A percentile compares a stretch with the other conserved stretches of the same genome.
phyloP scores from a whole-genome alignment of 495 filamentous ascomycete genomes.

The Immersiella caudata region DNA sequence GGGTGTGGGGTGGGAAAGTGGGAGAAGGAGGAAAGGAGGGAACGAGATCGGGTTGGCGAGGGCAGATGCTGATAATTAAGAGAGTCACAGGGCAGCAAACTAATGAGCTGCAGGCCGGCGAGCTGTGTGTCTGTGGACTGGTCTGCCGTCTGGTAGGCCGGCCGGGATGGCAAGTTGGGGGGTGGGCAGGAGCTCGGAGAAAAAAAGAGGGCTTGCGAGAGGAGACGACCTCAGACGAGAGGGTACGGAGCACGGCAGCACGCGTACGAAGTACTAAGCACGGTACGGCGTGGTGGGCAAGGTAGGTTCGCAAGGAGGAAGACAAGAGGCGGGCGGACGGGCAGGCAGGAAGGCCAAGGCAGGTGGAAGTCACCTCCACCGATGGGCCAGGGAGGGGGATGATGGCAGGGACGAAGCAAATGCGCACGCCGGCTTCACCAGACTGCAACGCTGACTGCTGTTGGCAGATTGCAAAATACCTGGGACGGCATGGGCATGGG shows the following conservation, averaged over 20 bases:
- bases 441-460: conserved; percentile 21
- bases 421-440: neutral
- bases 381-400: neutral
- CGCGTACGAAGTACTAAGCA: neutral
- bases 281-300: neutral
- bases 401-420: conserved; percentile 5
- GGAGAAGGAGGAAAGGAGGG: conserved; percentile 13
- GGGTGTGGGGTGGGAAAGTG: conserved; percentile 19
- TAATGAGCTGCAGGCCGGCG: conserved; percentile 17
- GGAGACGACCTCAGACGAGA: conserved; percentile 6
- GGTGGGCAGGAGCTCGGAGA: conserved; percentile 23
- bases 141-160: conserved; percentile 3
- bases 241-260: conserved; percentile 2
- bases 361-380: neutral
- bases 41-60: conserved; percentile 22
- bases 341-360: neutral
- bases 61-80: conserved; percentile 22
- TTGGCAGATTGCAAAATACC: conserved; percentile 22
- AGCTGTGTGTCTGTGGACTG: conserved; percentile 7
- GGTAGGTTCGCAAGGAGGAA: neutral
- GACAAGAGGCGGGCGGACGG: neutral
- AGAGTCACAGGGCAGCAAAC: conserved; percentile 5
- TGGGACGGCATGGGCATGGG: conserved; percentile 2
- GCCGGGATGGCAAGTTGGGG: conserved; percentile 2
- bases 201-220: conserved; percentile 22